Conservation (phyloP, 2,329 filamentous ascomycete genomes). For the Huntiella abstrusa region DNA sequence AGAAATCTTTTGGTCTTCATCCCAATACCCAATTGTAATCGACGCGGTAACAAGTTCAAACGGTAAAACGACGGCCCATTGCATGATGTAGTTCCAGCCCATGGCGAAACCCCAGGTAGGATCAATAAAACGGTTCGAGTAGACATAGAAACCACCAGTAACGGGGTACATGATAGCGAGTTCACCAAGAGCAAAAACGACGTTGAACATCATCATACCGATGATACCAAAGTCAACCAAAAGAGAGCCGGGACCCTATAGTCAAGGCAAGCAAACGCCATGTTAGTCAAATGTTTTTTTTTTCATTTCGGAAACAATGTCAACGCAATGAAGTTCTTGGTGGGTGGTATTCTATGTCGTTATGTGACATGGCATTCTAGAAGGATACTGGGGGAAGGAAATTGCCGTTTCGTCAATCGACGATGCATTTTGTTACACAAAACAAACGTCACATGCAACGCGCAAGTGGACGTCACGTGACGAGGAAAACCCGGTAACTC, state of each 20-base stretch:
- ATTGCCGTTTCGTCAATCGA: too few species aligned
- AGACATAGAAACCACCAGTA: constrained; percentile 44
- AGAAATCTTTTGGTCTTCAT: constrained; percentile 20
- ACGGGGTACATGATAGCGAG: constrained; percentile 42
- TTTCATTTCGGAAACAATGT: too few species aligned
- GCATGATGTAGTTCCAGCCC: constrained; percentile 32
- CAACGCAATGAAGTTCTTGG: too few species aligned
- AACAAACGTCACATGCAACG: too few species aligned
- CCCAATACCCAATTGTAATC: constrained; percentile 34
- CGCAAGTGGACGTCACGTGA: too few species aligned
- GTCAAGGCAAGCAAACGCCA: background rate
- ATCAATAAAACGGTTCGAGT: constrained; percentile 41
- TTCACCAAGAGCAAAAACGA: constrained; percentile 41
- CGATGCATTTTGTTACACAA: too few species aligned
- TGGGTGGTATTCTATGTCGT: too few species aligned
- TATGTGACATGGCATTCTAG: too few species aligned
- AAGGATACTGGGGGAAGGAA: too few species aligned
- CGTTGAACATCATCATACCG: constrained; percentile 43
- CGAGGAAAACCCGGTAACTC: too few species aligned
- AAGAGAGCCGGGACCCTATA: constrained; percentile 23
- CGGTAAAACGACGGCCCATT: constrained; percentile 31
- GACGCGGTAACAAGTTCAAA: constrained; percentile 32
- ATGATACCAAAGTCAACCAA: constrained; percentile 35
- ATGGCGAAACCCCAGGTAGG: constrained; percentile 40
- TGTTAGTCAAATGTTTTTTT: too few species aligned